Evolutionary conservation across 306 rosid genomes (phyloP), one percentile per base, ranked within the genome.

Genomic region (Corylus heterophylla): DNA sequence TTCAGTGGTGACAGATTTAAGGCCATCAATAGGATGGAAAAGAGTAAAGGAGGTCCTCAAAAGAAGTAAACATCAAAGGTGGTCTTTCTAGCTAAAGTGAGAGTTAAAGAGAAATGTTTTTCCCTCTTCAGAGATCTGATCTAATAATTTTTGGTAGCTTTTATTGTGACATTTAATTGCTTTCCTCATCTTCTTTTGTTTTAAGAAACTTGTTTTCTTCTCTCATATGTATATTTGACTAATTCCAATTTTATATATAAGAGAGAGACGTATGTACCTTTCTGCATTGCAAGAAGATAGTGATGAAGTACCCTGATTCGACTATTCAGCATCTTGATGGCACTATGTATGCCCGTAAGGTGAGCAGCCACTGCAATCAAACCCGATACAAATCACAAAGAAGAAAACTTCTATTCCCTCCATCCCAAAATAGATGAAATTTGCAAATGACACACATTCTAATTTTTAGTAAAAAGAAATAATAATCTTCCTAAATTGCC

Each of bases 281-380:
- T 95, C 84, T 95, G 92, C 98, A 95, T 92, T 45, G 94, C 97
- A 49, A 87, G 86, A 83, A 95, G 97, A 85, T 93, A 89, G 80
- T 87, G 93, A 84, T 91, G 97, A 67, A 93, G 91, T 84, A 95
- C 93, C 86, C 88, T 89, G 68, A 95, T 85, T 89, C 99, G 89
- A 87, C 98, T 91, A 86, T 91, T 90, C 81, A 95, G 93, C 99
- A 95, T 95, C 79, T 95, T 95, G 86, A 95, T 95, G 85, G 99
- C 99, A 84, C 96, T 90, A 78, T 95, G 99, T 51, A 87, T 91
- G 63, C 98, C 96, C 51, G 97, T 92, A 76, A 95, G 98, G 87
- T 95, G 95, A 85, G 98, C 98, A 78, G 97, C 99, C 94, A 95
- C 98, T 95, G 87, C 81, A 83, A 58, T 54, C 69, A 76, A 50